phyloP scores from a whole-genome alignment of 164 flowering plant genomes.

The Piper betle region DNA sequence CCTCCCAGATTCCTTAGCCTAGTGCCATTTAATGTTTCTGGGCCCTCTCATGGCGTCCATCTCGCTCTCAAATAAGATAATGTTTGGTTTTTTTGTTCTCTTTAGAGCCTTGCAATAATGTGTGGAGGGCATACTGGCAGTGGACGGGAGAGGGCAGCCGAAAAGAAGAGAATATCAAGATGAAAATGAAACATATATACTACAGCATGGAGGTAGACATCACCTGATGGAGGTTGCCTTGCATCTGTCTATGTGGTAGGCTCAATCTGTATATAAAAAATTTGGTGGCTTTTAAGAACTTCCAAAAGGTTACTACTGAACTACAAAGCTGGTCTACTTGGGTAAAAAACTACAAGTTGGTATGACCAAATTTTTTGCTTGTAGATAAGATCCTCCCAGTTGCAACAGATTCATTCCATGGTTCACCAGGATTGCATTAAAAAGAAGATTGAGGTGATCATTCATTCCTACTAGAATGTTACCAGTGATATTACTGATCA shows the following conservation, averaged over 20 bases:
- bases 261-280: neutral
- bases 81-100: neutral
- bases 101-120: neutral
- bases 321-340: too few species aligned
- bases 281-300: neutral
- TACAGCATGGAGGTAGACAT: neutral
- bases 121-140: neutral
- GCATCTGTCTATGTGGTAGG: neutral
- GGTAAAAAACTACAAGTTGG: too few species aligned
- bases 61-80: neutral
- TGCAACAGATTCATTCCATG: too few species aligned
- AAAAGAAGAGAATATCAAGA: neutral
- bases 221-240: neutral
- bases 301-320: too few species aligned
- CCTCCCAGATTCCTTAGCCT: too few species aligned
- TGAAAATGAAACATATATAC: too few species aligned
- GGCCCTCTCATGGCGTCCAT: neutral
- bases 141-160: neutral
- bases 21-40: neutral
- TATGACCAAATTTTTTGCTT: too few species aligned
- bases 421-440: too few species aligned
- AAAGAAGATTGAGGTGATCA: too few species aligned
- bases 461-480: too few species aligned
- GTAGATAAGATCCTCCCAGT: too few species aligned
- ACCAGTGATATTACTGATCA: too few species aligned